These are phyloP conservation scores for Kernera saxatilis DNA, from an alignment of 345 rosid species.

Conservation along the genomic window DNA sequence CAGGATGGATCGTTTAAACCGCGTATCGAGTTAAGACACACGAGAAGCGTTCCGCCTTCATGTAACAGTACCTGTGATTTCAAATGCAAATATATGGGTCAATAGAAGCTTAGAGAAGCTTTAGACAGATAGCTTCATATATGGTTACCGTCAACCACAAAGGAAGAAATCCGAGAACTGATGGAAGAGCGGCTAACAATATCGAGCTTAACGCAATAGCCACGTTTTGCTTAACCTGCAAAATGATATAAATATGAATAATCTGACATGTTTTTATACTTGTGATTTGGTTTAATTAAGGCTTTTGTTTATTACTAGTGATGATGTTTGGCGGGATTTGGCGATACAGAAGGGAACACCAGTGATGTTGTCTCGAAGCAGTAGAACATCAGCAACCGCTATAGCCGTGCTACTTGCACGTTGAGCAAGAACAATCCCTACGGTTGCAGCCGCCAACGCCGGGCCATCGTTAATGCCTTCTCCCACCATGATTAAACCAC, in stretches of 20 bases:
- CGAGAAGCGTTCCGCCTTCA: conserved; percentile 87
- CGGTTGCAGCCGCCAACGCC: conserved; percentile 88
- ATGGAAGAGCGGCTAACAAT: conserved; percentile 68
- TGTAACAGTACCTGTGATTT: conserved; percentile 66
- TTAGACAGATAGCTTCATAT: neutral
- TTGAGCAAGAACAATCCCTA: conserved; percentile 86
- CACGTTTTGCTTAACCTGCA: conserved; percentile 83
- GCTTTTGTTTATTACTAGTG: conserved; percentile 38
- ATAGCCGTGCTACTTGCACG: conserved; percentile 88
- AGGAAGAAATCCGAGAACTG: conserved; percentile 74
- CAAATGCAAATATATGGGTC: neutral
- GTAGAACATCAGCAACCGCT: conserved; percentile 73
- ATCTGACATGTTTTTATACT: neutral
- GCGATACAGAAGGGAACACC: conserved; percentile 82
- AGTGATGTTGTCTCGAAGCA: conserved; percentile 62
- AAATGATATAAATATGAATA: neutral
- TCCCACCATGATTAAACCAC: conserved; percentile 85
- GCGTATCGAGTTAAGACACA: conserved; percentile 73
- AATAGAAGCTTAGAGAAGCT: neutral
- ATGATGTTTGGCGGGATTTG: conserved; percentile 73
- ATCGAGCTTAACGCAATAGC: conserved; percentile 66
- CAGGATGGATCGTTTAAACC: conserved; percentile 65
- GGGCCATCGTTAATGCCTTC: conserved; percentile 98
- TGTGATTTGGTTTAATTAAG: neutral
- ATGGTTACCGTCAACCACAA: conserved; percentile 71